Evolutionary conservation across 208 protist genomes (phyloP).

Genomic region (Endotrypanum monterogeii): DNA sequence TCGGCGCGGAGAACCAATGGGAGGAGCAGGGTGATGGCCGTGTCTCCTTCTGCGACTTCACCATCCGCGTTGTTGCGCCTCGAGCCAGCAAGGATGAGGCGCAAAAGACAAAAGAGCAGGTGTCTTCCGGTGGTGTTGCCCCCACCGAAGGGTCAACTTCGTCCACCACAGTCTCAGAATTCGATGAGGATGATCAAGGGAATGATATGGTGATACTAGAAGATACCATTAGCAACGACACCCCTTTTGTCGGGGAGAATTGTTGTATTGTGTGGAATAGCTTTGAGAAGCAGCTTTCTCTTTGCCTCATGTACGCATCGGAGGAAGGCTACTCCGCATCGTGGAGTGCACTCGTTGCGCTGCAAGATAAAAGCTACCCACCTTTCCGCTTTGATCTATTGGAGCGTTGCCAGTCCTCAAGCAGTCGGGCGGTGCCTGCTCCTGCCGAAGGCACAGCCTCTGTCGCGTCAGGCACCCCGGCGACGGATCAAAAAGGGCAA

Average conservation of each 20-base stretch:
- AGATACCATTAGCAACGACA: constrained; percentile 76
- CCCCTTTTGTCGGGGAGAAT: constrained; percentile 83
- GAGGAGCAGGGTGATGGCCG: constrained; percentile 58
- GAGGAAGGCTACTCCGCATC: constrained; percentile 73
- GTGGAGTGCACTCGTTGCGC: constrained; percentile 71
- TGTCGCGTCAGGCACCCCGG: neutral
- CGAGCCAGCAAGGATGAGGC: neutral
- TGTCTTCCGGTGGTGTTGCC: neutral
- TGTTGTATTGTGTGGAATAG: constrained; percentile 90
- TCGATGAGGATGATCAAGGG: constrained; percentile 25
- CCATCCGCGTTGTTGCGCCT: constrained; percentile 52
- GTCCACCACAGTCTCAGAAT: constrained; percentile 21
- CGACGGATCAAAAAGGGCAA: constrained; percentile 10
- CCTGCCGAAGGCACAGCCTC: constrained; percentile 16
- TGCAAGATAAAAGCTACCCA: constrained; percentile 78
- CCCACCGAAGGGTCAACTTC: neutral
- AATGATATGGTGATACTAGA: constrained; percentile 58
- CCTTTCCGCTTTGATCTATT: constrained; percentile 54
- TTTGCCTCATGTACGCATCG: constrained; percentile 81
- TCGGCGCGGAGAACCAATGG: constrained; percentile 79
- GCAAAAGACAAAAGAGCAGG: constrained; percentile 6
- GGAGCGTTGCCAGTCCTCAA: constrained; percentile 31
- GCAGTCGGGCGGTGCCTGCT: constrained; percentile 7
- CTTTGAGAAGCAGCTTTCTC: constrained; percentile 68
- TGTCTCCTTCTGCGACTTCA: constrained; percentile 63